A percentile compares a stretch with the other conserved stretches of the same genome.
Conservation (phyloP, 345 rosid species). For the Nasturtium officinale region DNA sequence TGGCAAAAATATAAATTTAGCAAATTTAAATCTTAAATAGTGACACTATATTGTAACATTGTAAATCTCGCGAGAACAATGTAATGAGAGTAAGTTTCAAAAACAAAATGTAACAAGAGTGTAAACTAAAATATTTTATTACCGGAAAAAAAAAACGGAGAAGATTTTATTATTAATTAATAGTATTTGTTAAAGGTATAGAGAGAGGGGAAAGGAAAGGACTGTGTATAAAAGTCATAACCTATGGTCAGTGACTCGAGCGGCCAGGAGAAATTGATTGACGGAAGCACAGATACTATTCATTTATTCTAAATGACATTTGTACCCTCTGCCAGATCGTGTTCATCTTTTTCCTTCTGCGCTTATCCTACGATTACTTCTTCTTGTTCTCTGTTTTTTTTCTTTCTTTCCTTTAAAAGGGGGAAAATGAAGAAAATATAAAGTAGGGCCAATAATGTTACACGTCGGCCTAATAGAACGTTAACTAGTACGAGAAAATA, state of each 20-base stretch:
- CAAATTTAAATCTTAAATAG: background rate
- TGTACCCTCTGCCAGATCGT: conserved; percentile 23
- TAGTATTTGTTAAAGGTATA: background rate
- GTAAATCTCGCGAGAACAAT: too few relatives aligned
- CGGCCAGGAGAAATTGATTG: conserved; percentile 40
- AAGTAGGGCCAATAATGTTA: background rate
- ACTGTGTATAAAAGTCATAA: conserved; percentile 39
- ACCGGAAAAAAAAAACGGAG: too few relatives aligned
- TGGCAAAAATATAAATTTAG: too few relatives aligned
- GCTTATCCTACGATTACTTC: background rate
- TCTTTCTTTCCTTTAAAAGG: background rate
- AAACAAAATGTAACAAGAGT: too few relatives aligned
- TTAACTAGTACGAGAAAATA: background rate
- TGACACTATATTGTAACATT: too few relatives aligned
- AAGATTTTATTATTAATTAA: background rate
- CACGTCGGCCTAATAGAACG: background rate
- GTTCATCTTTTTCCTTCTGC: background rate
- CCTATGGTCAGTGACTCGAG: conserved; percentile 31
- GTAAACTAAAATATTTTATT: background rate
- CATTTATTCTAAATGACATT: conserved; percentile 24
- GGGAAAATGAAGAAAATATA: background rate
- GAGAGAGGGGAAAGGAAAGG: background rate
- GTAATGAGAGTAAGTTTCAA: too few relatives aligned
- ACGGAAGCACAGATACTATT: conserved; percentile 34
- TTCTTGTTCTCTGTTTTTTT: background rate